Percentiles rank a stretch among this genome's conserved stretches.
Conservation (phyloP, 2,329 filamentous ascomycete genomes). For the Aschersonia sp. region DNA sequence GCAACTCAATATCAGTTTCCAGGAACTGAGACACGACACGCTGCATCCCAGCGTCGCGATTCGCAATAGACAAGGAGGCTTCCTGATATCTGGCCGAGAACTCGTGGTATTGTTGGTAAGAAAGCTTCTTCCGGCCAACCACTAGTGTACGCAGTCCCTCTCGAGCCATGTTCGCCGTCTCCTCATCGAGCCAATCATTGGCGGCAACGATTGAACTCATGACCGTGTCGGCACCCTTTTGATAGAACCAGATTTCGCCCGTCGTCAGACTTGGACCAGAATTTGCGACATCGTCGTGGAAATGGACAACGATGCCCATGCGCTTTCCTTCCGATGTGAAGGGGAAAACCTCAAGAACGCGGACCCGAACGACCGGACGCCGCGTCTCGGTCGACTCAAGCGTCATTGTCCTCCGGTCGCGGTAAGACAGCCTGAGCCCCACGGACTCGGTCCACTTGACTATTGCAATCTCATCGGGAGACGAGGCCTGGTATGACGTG, state of each 20-base stretch:
- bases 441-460: slow-evolving; percentile 91
- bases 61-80: slow-evolving; percentile 65
- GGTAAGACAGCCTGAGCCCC: slow-evolving; percentile 68
- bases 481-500: slow-evolving; percentile 90
- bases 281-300: slow-evolving; percentile 42
- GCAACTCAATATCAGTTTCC: slow-evolving; percentile 76
- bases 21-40: slow-evolving; percentile 66
- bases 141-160: slow-evolving; percentile 91
- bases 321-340: slow-evolving; percentile 97
- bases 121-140: slow-evolving; percentile 81
- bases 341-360: slow-evolving; percentile 87
- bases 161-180: slow-evolving; percentile 98
- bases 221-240: slow-evolving; percentile 95
- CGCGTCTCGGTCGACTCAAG: slow-evolving; percentile 65
- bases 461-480: slow-evolving; percentile 95
- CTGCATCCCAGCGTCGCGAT: slow-evolving; percentile 71
- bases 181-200: slow-evolving; percentile 97
- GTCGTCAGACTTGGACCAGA: slow-evolving; percentile 34
- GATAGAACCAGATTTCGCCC: slow-evolving; percentile 93
- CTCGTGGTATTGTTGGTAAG: slow-evolving; percentile 61
- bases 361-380: slow-evolving; percentile 64
- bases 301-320: slow-evolving; percentile 94
- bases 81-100: slow-evolving; percentile 64
- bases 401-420: slow-evolving; percentile 75
- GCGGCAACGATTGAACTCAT: slow-evolving; percentile 92